Base-by-base conservation (phyloP, 805 yeast genomes). In the Yamadazyma endophytica region DNA sequence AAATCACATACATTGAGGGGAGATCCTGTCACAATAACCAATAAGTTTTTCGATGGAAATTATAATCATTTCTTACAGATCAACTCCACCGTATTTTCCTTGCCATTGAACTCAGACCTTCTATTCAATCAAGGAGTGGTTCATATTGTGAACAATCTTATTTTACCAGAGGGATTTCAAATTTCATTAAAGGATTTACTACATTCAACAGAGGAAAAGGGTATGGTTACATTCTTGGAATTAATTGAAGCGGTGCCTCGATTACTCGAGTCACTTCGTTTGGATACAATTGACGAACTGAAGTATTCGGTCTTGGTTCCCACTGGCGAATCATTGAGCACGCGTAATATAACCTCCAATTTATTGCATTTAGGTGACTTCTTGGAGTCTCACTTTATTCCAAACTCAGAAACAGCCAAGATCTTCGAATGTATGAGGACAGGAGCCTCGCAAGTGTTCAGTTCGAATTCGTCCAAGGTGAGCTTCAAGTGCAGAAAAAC, bases 51-150 rank as follows among this genome's bases (percentile, higher is more conserved):
- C 27, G 49, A 46, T 28, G 52, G 46, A 0, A 43, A 46, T 12
- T 35, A 27, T 24, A 47, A 45, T 25, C 58, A 55, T 36, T 22
- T 43, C 5, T 41, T 66, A 23, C 39, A 36, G 8, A 21, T 65
- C 6, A 65, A 68, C 42, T 39, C 47, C 19, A 56, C 68, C 1
- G 26, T 33, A 8, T 21, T 73, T 4, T 39, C 57, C 2, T 38
- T 72, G 1, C 61, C 69, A 0, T 43, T 67, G 31, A 68, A 73
- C 36, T 56, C 75, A 1, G 96, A 89, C 50, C 70, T 85, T 5
- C 49, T 89, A 9, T 89, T 84, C 51, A 77, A 75, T 40, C 82
- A 83, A 51, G 97, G 97, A 1, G 95, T 89, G 0, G 75, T 83
- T 1, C 96, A 86, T 50, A 77, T 89, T 1, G 61, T 83, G 9